A percentile compares a stretch with the other conserved stretches of the same genome.
Evolutionary conservation across 1,284 basidiomycete genomes (phyloP).

Genomic region (Microbotryomycetes sp.): DNA sequence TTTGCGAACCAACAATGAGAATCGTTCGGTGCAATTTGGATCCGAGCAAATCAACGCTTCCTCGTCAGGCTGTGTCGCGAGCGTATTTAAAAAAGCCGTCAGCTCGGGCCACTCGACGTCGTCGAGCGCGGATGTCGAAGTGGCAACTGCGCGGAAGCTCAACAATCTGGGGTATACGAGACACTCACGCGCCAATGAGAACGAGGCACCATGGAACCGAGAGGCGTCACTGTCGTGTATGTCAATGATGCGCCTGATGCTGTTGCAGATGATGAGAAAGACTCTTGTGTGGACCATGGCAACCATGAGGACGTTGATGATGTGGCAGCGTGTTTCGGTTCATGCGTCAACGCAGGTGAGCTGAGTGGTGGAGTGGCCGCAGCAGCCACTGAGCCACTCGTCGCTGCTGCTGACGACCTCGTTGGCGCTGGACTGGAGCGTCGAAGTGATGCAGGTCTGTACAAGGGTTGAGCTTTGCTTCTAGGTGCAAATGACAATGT

Average conservation of each 20-base stretch:
- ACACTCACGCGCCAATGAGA: neutral
- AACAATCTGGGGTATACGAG: neutral
- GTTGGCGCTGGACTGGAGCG: neutral
- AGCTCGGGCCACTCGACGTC: neutral
- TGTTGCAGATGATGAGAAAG: neutral
- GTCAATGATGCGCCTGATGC: too few relatives aligned
- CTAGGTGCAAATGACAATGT: conserved; percentile 1
- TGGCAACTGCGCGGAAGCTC: neutral
- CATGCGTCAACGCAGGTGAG: neutral
- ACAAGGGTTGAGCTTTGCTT: neutral
- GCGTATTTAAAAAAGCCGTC: neutral
- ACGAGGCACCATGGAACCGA: neutral
- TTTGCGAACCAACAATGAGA: conserved; percentile 24
- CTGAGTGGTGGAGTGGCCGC: neutral
- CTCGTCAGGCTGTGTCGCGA: conserved; percentile 20
- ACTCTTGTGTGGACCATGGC: neutral
- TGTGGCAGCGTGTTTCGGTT: neutral
- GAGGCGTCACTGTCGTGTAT: neutral
- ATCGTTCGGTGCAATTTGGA: conserved; percentile 19
- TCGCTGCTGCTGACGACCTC: neutral
- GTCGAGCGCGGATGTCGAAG: neutral
- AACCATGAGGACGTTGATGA: neutral
- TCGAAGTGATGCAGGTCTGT: neutral
- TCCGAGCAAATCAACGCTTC: conserved; percentile 20
- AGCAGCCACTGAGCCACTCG: neutral